Conservation (phyloP, 1,284 basidiomycete genomes). For the Ceratobasidium sp. region DNA sequence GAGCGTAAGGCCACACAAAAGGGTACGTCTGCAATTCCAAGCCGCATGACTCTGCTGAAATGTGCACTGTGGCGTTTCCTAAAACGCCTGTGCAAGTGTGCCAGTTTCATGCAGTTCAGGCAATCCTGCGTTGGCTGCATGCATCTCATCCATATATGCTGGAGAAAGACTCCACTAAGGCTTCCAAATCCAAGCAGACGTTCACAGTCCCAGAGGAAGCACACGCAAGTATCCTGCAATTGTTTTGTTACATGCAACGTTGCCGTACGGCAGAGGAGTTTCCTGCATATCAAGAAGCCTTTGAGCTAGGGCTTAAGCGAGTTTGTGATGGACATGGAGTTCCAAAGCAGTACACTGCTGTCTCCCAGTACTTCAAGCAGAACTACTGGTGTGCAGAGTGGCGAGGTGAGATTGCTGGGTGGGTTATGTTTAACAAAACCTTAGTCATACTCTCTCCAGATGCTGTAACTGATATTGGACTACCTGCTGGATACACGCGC, state of each 20-base stretch:
- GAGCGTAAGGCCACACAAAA: neutral
- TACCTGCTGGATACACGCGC: neutral
- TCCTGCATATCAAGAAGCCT: neutral
- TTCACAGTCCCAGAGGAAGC: constrained; percentile 10
- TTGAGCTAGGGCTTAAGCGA: neutral
- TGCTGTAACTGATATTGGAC: constrained; percentile 14
- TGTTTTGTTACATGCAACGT: neutral
- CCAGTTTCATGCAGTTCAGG: constrained; percentile 12
- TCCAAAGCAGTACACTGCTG: neutral
- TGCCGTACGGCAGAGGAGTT: constrained; percentile 7
- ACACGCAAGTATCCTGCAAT: neutral
- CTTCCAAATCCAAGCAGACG: neutral
- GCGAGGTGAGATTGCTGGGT: neutral
- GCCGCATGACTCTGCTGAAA: neutral
- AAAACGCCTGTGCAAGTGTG: neutral
- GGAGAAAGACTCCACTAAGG: neutral
- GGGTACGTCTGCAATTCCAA: neutral
- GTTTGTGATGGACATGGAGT: neutral
- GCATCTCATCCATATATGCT: neutral
- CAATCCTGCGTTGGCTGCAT: constrained; percentile 3
- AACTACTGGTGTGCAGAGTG: constrained; percentile 8
- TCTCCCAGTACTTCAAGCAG: neutral
- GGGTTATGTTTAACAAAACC: neutral
- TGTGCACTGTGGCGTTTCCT: neutral
- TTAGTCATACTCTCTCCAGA: constrained; percentile 2